phyloP scores from a whole-genome alignment of 495 filamentous ascomycete species.

The Hypoxylon perforatum region DNA sequence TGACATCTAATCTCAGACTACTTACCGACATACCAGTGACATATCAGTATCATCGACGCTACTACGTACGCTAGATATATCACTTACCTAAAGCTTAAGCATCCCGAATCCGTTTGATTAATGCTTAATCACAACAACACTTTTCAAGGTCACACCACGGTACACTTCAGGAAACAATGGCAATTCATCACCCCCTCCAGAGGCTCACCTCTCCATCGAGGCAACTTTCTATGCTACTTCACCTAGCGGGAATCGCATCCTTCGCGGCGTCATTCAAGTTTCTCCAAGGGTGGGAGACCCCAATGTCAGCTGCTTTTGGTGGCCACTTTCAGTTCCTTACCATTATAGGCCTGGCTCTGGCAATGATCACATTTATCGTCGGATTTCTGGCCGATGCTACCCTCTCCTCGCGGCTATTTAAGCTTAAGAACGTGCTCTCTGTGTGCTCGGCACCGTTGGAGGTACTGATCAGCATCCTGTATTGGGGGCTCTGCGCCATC shows the following conservation, averaged over 20 bases:
- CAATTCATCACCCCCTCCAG: slow-evolving; percentile 74
- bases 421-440: slow-evolving; percentile 77
- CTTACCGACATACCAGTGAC: neutral
- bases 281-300: slow-evolving; percentile 50
- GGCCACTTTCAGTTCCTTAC: slow-evolving; percentile 89
- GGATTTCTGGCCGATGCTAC: slow-evolving; percentile 83
- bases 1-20: neutral
- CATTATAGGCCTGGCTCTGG: slow-evolving; percentile 79
- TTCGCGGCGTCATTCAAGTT: slow-evolving; percentile 78
- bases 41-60: neutral
- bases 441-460: slow-evolving; percentile 81
- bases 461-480: slow-evolving; percentile 84
- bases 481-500: slow-evolving; percentile 80
- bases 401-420: slow-evolving; percentile 71
- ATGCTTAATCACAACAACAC: neutral
- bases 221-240: slow-evolving; percentile 74
- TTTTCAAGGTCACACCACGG: neutral
- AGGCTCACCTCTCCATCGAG: slow-evolving; percentile 75
- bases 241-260: slow-evolving; percentile 74
- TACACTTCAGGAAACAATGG: slow-evolving; percentile 22
- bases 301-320: slow-evolving; percentile 76
- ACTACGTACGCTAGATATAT: neutral
- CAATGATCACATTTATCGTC: slow-evolving; percentile 73
- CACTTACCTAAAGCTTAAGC: neutral
- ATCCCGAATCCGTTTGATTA: neutral